phyloP scores from a whole-genome alignment of 2,329 filamentous ascomycete genomes.

The Fusarium beomiforme region DNA sequence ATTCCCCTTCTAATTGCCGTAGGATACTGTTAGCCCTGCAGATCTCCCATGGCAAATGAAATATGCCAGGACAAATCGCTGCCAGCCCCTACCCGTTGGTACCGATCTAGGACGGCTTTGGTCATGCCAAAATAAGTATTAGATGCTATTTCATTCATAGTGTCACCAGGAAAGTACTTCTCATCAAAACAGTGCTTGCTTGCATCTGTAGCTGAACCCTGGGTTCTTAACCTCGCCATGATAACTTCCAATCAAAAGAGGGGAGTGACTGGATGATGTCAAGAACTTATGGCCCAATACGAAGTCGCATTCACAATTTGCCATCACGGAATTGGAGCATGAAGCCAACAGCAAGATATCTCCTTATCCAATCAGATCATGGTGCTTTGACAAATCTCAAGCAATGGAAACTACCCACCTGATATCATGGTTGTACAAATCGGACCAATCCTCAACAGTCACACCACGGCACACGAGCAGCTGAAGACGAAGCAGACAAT shows the following conservation, averaged over 20 bases:
- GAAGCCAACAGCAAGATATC: not conserved
- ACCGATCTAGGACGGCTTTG: not conserved
- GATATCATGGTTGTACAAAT: constrained; percentile 1
- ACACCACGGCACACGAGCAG: not conserved
- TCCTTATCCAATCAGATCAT: no score
- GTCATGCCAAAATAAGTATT: not conserved
- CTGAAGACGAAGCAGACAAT: not conserved
- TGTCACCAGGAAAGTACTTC: no score
- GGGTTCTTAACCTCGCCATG: no score
- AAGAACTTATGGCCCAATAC: not conserved
- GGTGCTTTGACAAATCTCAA: fast-evolving
- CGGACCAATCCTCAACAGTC: not conserved
- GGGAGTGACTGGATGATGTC: not conserved
- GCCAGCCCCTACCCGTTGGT: fast-evolving
- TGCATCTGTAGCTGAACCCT: no score
- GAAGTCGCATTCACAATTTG: not conserved
- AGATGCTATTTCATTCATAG: fast-evolving
- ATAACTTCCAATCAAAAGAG: not conserved
- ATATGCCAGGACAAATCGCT: not conserved
- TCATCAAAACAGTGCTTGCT: fast-evolving
- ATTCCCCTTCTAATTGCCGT: not conserved
- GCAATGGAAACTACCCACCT: not conserved
- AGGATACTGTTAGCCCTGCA: not conserved
- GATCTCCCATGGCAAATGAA: not conserved
- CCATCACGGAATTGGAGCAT: not conserved